Evolutionary conservation across 495 filamentous ascomycete species (phyloP).

Genomic region (Podospora conica): DNA sequence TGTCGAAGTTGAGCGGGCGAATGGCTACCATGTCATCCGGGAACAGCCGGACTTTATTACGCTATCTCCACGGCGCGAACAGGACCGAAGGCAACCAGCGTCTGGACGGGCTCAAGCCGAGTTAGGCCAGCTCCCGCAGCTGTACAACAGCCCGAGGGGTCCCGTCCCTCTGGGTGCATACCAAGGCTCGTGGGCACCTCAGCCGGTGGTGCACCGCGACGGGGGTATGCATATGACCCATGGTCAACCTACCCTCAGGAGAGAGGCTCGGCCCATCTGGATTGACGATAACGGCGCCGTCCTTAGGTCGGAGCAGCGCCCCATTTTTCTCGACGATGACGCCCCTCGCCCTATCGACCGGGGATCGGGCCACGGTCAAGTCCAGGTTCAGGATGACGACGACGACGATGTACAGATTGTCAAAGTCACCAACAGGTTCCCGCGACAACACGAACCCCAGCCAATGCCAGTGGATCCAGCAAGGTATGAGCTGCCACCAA

Average conservation of each 20-base stretch:
- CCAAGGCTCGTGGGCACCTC: not conserved
- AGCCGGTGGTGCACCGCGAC: slow-evolving; percentile 10
- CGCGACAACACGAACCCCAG: slow-evolving; percentile 18
- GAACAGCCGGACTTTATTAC: slow-evolving; percentile 22
- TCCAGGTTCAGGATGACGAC: not conserved
- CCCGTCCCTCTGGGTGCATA: not conserved
- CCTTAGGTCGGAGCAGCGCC: slow-evolving; percentile 23
- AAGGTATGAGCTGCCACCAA: not conserved
- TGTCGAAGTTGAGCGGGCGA: not conserved
- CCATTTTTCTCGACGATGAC: slow-evolving; percentile 23
- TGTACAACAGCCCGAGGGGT: not conserved
- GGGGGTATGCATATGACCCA: not conserved
- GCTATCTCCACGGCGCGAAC: slow-evolving; percentile 18
- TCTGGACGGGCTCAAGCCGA: not conserved
- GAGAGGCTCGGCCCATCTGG: slow-evolving; percentile 18
- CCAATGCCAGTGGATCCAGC: not conserved
- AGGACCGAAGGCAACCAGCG: not conserved
- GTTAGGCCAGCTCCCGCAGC: not conserved
- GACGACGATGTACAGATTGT: slow-evolving; percentile 22
- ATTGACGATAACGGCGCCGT: slow-evolving; percentile 15
- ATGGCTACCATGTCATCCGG: not conserved
- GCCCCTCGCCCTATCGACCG: not conserved
- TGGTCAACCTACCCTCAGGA: slow-evolving; percentile 10
- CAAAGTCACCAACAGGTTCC: slow-evolving; percentile 28
- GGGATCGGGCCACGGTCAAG: not conserved